Base-by-base conservation (phyloP, 352 stramenopile species). In the Phytophthora nicotianae region DNA sequence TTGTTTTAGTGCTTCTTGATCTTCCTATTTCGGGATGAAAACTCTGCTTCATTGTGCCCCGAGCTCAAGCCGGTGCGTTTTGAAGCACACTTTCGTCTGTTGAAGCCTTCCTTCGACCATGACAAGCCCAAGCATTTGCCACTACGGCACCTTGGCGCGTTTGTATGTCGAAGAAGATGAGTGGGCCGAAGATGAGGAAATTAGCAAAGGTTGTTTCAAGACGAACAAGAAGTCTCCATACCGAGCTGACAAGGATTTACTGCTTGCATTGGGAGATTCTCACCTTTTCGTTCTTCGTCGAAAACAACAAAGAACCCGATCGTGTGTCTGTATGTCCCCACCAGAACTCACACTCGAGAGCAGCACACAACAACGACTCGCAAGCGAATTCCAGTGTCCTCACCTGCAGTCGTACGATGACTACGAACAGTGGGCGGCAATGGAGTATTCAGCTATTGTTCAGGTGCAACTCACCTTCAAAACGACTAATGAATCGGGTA, bases 381-480 rank as follows among this genome's bases (percentile, higher is more conserved):
- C 47, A 5, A 60, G 61, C 20, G 69, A 77, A 33, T 77, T 79
- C 40, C 63, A 77, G 20, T 85, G 76, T 50, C 73, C 76, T 5
- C 73, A 85, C 20, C 37, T 82, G 9, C 27, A 60, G 38, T 56
- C 48, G 33, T 77, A 68, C 29, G 68, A 74, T 19, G 70, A 78
- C 41, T 77, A 71, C 35, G 52, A 59, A 24, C 68, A 65, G 17
- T 61, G 52, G 26, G 67, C 71, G 5, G 54, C 62, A 11, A 77
- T 81, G 50, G 53, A 58, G 4, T 58, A 68, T 13, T 43, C 26
- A 3, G n/a, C 64, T 1, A 74, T 83, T 29, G 19, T 57, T 2
- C 74, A 83, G 38, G 70, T 86, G 23, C 68, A 68, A 5, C 64
- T 86, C 40, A 81, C 76, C 0, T 81, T 79, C 41, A 67, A 53